A percentile compares a stretch with the other conserved stretches of the same genome.
Evolutionary conservation across 805 yeast genomes (phyloP).

Genomic region (Priceomyces medius): DNA sequence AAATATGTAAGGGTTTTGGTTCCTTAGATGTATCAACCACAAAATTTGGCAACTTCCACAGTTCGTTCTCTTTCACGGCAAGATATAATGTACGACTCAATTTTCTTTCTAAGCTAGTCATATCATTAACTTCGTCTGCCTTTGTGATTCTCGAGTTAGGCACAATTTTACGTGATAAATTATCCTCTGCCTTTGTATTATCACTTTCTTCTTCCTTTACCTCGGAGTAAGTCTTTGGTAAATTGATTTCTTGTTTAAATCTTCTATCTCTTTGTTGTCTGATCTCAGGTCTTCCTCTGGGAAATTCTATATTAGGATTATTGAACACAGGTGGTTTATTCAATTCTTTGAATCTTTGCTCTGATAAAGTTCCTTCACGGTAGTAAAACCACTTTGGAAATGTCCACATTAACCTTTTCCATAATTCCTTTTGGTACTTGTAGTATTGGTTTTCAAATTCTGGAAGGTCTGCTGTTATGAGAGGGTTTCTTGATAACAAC

Average conservation of each 20-base stretch:
- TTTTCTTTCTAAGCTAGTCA: conserved; percentile 70
- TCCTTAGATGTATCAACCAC: conserved; percentile 30
- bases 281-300: conserved; percentile 82
- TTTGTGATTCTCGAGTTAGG: conserved; percentile 72
- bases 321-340: conserved; percentile 74
- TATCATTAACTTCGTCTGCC: conserved; percentile 68
- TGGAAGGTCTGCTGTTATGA: conserved; percentile 74
- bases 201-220: conserved; percentile 32
- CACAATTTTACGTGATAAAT: conserved; percentile 64
- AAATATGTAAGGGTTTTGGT: conserved; percentile 56
- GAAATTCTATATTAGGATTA: conserved; percentile 74
- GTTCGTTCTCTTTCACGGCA: conserved; percentile 48
- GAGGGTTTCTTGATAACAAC: conserved; percentile 76
- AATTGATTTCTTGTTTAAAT: conserved; percentile 68
- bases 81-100: conserved; percentile 79
- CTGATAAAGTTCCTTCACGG: conserved; percentile 85
- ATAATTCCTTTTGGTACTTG: conserved; percentile 80
- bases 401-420: conserved; percentile 94
- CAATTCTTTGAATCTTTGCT: conserved; percentile 70
- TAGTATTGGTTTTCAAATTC: conserved; percentile 74
- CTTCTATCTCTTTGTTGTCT: conserved; percentile 88
- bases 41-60: conserved; percentile 85
- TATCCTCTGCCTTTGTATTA: conserved; percentile 38
- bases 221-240: conserved; percentile 63
- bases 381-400: conserved; percentile 92